These are phyloP conservation scores for Geosmithia morbida DNA, from an alignment of 2,329 filamentous ascomycete species.

Conservation along the genomic window DNA sequence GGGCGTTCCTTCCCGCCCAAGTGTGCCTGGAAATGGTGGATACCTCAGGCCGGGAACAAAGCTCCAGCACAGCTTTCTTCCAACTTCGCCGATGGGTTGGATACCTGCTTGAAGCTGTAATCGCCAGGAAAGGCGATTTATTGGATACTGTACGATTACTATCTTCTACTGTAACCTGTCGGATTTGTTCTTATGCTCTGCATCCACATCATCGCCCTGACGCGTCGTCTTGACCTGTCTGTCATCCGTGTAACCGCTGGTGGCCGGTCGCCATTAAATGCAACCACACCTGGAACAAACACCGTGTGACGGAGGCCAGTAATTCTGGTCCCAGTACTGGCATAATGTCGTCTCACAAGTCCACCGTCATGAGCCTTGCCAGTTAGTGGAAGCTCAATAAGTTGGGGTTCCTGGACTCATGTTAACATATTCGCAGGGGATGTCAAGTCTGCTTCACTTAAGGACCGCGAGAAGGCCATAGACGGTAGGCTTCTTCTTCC, in stretches of 20 bases:
- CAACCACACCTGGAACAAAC: not conserved
- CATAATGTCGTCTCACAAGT: constrained; percentile 17
- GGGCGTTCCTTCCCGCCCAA: not conserved
- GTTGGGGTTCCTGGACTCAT: not conserved
- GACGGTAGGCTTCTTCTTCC: constrained; percentile 17
- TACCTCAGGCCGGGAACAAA: not conserved
- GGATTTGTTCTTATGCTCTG: not conserved
- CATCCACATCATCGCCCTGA: not conserved
- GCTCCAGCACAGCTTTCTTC: not conserved
- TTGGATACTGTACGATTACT: not conserved
- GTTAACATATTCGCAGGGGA: constrained; percentile 11
- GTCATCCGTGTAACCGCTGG: not conserved
- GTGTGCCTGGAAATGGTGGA: not conserved
- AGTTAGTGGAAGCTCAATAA: constrained; percentile 10
- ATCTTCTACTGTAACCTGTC: not conserved
- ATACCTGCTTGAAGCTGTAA: not conserved
- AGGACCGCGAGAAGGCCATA: constrained; percentile 23
- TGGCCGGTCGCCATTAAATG: not conserved
- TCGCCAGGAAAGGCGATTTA: not conserved
- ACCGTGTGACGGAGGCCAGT: not conserved
- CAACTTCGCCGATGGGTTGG: not conserved
- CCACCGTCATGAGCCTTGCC: constrained; percentile 18
- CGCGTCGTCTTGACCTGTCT: not conserved
- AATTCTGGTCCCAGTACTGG: not conserved
- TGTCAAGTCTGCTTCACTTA: constrained; percentile 18